A percentile compares a stretch with the other conserved stretches of the same genome.
phyloP scores from a whole-genome alignment of 345 rosid genomes.

The Luvunga scandens region DNA sequence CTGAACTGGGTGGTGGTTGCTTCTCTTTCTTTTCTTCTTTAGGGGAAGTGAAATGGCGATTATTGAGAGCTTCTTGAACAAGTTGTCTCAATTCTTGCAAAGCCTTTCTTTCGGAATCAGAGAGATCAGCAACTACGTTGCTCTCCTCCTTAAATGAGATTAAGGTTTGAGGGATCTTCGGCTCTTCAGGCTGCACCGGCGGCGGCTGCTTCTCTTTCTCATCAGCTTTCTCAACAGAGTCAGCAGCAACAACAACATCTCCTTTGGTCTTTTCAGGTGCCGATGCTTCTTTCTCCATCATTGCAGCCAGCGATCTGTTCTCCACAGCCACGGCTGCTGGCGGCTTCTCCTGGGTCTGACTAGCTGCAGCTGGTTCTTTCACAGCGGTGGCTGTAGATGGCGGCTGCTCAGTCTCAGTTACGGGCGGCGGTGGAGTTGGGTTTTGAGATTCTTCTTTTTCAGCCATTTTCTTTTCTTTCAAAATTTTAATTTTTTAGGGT shows the following conservation, averaged over 20 bases:
- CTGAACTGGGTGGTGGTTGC: not conserved
- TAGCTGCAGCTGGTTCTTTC: not conserved
- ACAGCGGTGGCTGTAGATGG: not conserved
- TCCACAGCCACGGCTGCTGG: not conserved
- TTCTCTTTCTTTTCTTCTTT: conserved; percentile 11
- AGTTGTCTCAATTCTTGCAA: conserved; percentile 43
- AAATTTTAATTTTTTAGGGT: not conserved
- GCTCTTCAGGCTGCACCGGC: conserved; percentile 6
- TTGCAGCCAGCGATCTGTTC: not conserved
- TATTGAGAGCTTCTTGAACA: conserved; percentile 40
- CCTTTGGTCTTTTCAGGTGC: not conserved
- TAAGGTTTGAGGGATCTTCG: conserved; percentile 36
- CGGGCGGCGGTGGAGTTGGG: conserved; percentile 1
- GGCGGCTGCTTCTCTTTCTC: conserved; percentile 11
- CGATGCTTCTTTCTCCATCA: not conserved
- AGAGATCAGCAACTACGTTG: conserved; percentile 52
- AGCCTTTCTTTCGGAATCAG: conserved; percentile 42
- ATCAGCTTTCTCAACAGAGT: conserved; percentile 42
- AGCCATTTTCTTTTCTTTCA: conserved; percentile 11
- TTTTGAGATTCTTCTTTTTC: conserved; percentile 26
- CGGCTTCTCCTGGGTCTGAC: not conserved
- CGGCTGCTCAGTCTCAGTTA: conserved; percentile 1
- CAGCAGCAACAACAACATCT: conserved; percentile 33
- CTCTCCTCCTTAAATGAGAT: conserved; percentile 72
- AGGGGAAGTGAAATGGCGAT: conserved; percentile 29